These are phyloP conservation scores for Lachancea sp. DNA, from an alignment of 805 yeast species.

Conservation along the genomic window DNA sequence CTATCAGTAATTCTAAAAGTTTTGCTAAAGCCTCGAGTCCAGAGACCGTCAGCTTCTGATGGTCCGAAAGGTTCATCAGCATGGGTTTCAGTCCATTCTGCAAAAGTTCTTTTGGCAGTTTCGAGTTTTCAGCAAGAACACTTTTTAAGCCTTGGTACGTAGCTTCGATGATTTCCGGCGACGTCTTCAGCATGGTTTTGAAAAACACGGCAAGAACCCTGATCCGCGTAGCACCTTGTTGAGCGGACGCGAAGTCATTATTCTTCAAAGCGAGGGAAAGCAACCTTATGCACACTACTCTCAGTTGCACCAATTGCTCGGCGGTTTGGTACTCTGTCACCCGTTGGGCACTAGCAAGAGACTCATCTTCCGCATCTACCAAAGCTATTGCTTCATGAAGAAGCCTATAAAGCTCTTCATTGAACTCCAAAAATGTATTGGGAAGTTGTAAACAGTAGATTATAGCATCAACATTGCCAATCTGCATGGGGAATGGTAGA, in stretches of 20 bases:
- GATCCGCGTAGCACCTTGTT: constrained; percentile 71
- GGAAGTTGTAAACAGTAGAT: constrained; percentile 81
- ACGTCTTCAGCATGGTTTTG: constrained; percentile 81
- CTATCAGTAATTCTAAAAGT: constrained; percentile 75
- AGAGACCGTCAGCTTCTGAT: constrained; percentile 78
- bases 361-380: constrained; percentile 97
- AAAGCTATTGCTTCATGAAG: constrained; percentile 85
- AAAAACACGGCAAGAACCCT: constrained; percentile 89
- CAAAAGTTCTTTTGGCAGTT: constrained; percentile 87
- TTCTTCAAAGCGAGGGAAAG: constrained; percentile 78
- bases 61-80: constrained; percentile 91
- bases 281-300: constrained; percentile 84
- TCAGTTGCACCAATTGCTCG: constrained; percentile 75
- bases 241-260: constrained; percentile 72
- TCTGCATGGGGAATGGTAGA: constrained; percentile 96
- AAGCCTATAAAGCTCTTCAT: constrained; percentile 81
- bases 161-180: constrained; percentile 84
- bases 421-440: constrained; percentile 73
- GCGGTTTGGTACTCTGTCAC: constrained; percentile 82
- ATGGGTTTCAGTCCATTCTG: constrained; percentile 94
- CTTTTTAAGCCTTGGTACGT: constrained; percentile 84
- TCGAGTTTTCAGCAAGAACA: constrained; percentile 77
- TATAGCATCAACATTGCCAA: constrained; percentile 97
- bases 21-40: constrained; percentile 90
- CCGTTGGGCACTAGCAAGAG: constrained; percentile 80